A percentile compares a stretch with the other conserved stretches of the same genome.
Evolutionary conservation across 2,329 filamentous ascomycete species (phyloP).

Genomic region (Aspergillus cejpii): DNA sequence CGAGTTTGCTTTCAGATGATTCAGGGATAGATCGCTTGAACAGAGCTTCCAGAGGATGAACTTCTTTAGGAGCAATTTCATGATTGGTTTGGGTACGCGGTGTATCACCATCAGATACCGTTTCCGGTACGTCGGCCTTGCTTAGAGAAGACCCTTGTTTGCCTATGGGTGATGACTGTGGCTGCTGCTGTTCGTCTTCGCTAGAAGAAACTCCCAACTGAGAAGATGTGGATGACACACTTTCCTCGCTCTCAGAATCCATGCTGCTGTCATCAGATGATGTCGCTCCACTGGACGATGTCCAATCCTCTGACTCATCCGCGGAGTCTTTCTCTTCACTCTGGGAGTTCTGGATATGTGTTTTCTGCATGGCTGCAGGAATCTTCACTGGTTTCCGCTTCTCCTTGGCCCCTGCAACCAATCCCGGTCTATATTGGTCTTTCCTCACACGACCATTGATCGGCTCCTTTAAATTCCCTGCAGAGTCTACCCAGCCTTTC

Average conservation of each 20-base stretch:
- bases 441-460: conserved; percentile 26
- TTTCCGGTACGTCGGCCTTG: neutral
- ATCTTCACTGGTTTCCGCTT: conserved; percentile 19
- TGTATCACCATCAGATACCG: conserved; percentile 3
- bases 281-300: conserved; percentile 31
- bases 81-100: conserved; percentile 2
- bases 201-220: conserved; percentile 24
- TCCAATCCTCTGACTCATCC: conserved; percentile 29
- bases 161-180: conserved; percentile 2
- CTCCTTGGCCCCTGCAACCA: conserved; percentile 28
- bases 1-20: conserved; percentile 31
- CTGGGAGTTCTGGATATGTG: conserved; percentile 8
- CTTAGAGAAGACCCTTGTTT: conserved; percentile 3
- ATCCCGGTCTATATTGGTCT: conserved; percentile 26
- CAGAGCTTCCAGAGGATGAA: conserved; percentile 85
- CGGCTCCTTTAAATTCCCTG: conserved; percentile 61
- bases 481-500: conserved; percentile 78
- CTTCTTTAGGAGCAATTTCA: conserved; percentile 43
- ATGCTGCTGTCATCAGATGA: conserved; percentile 25
- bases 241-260: conserved; percentile 23
- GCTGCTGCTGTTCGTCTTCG: conserved; percentile 15
- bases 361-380: conserved; percentile 3
- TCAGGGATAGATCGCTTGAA: conserved; percentile 65
- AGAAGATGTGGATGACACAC: conserved; percentile 21
- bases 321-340: conserved; percentile 12